Percentiles rank a stretch among this genome's conserved stretches.
Evolutionary conservation across 257 asterid genomes (phyloP).

Genomic region (Leptodermis oblonga): DNA sequence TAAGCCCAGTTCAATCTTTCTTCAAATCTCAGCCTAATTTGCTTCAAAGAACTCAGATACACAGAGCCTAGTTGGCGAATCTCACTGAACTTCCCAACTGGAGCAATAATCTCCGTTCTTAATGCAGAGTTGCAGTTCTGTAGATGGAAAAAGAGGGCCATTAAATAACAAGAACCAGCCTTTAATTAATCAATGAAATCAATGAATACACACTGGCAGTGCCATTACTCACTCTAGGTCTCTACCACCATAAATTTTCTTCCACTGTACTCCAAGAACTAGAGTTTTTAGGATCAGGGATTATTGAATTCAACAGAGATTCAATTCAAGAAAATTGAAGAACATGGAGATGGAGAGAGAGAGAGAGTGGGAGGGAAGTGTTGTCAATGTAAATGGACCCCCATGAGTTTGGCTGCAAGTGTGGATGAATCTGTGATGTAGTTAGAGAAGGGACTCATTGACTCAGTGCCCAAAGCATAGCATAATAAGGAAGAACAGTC

Average conservation of each 20-base stretch:
- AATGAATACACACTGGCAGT: too few relatives aligned
- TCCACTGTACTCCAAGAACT: too few relatives aligned
- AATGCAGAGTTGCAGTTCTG: slow-evolving; percentile 3
- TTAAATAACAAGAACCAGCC: background rate
- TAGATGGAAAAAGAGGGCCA: too few relatives aligned
- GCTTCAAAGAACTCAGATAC: background rate
- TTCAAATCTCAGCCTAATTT: background rate
- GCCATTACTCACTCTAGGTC: too few relatives aligned
- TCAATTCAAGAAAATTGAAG: slow-evolving; percentile 14
- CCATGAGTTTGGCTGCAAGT: slow-evolving; percentile 52
- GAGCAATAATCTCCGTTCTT: background rate
- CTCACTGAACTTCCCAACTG: background rate
- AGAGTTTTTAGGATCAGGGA: too few relatives aligned
- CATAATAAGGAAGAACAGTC: background rate
- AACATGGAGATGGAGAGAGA: background rate
- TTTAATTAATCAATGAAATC: background rate
- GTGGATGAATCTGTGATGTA: slow-evolving; percentile 10
- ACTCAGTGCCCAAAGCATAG: slow-evolving; percentile 15
- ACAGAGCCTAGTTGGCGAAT: background rate
- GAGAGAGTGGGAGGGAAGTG: slow-evolving; percentile 21
- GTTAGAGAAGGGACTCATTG: slow-evolving; percentile 36
- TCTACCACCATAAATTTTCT: too few relatives aligned
- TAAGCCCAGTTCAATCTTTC: background rate
- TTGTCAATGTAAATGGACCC: slow-evolving; percentile 38
- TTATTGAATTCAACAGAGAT: slow-evolving; percentile 22